Percentiles rank a stretch among this genome's conserved stretches.
These are phyloP conservation scores for Melampsora abietis-canadensis DNA, from an alignment of 1,284 basidiomycete genomes.

Conservation along the genomic window DNA sequence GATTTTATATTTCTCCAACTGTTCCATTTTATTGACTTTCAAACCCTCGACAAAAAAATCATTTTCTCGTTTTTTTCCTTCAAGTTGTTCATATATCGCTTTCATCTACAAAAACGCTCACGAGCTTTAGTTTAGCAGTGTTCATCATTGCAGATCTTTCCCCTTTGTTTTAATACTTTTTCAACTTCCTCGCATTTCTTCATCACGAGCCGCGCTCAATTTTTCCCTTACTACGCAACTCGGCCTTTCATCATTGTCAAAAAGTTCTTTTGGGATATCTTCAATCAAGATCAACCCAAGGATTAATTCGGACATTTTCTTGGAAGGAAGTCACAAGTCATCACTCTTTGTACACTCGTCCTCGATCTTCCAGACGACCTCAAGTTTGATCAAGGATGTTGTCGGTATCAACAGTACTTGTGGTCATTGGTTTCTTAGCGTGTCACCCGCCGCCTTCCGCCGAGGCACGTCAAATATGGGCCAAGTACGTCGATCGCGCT, in stretches of 20 bases:
- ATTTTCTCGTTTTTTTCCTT: background rate
- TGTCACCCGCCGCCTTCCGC: background rate
- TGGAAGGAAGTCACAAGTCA: background rate
- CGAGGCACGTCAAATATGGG: background rate
- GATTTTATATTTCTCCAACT: too few species aligned
- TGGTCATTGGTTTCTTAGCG: background rate
- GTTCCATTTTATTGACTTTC: background rate
- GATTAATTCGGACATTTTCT: background rate
- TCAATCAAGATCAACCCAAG: background rate
- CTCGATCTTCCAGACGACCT: background rate
- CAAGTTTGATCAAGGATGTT: background rate
- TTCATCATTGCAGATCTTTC: background rate
- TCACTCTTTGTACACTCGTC: background rate
- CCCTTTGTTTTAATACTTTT: background rate
- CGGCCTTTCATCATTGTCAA: background rate
- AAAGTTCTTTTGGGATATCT: background rate
- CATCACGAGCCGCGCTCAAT: background rate
- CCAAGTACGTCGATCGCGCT: background rate
- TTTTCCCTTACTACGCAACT: background rate
- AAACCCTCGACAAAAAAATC: background rate
- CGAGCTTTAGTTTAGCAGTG: background rate
- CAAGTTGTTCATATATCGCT: background rate
- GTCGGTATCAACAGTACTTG: background rate
- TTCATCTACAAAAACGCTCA: background rate
- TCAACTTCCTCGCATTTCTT: background rate